Percentiles rank a stretch among this genome's conserved stretches.
Conservation (phyloP, 2,329 filamentous ascomycete species). For the Diaporthe nobilis region DNA sequence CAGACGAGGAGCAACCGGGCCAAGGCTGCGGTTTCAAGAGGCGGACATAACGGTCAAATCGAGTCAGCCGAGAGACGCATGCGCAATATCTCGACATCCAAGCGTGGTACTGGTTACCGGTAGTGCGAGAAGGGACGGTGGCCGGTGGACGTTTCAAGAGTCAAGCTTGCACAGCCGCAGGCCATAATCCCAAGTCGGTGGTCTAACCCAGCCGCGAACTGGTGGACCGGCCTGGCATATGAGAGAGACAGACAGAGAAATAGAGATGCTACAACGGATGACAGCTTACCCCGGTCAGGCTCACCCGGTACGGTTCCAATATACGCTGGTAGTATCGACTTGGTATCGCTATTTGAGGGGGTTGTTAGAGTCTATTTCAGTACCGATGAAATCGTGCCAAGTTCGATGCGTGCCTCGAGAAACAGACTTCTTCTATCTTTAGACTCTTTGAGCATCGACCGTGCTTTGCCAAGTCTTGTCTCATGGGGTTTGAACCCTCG, state of each 20-base stretch:
- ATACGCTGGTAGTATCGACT: not conserved
- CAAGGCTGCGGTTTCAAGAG: constrained; percentile 18
- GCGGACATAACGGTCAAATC: constrained; percentile 2
- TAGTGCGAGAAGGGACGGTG: constrained; percentile 13
- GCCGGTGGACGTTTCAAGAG: constrained; percentile 30
- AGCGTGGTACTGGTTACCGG: not conserved
- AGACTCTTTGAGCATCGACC: not conserved
- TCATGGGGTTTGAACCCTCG: constrained; percentile 16
- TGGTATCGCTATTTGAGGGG: constrained; percentile 1
- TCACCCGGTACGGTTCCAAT: too few species aligned
- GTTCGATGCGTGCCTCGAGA: not conserved
- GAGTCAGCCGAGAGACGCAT: constrained; percentile 26
- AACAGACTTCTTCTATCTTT: constrained; percentile 22
- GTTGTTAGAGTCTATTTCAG: constrained; percentile 20
- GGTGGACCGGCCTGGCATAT: not conserved
- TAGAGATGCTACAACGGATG: constrained; percentile 16
- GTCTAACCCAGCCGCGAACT: constrained; percentile 15
- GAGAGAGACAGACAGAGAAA: not conserved
- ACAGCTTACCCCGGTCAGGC: constrained; percentile 11
- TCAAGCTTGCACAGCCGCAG: constrained; percentile 30
- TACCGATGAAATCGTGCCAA: constrained; percentile 19
- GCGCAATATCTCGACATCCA: constrained; percentile 13
- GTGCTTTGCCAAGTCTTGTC: not conserved
- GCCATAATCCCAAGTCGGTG: constrained; percentile 23
- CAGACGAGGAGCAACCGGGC: constrained; percentile 1